Conservation (phyloP, 169 alveolate species). For the Amoebophrya sp. region DNA sequence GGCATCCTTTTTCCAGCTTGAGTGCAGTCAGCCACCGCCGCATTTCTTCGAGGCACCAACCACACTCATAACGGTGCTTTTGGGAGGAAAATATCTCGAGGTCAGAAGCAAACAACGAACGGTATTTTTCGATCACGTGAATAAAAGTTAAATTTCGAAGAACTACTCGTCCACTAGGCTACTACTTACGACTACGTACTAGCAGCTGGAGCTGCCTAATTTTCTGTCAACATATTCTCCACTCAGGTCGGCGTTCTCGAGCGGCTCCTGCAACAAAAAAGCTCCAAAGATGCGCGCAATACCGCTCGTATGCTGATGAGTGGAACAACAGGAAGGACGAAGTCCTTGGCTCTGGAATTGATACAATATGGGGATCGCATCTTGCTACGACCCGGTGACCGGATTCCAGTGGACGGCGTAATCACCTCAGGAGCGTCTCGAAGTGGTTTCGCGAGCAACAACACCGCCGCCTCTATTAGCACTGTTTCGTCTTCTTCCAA, state of each 20-base stretch:
- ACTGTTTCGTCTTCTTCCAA: too few relatives aligned
- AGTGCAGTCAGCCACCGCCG: slow-evolving; percentile 23
- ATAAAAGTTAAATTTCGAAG: too few relatives aligned
- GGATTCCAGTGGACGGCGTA: slow-evolving; percentile 26
- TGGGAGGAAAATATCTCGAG: slow-evolving; percentile 33
- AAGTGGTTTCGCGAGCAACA: too few relatives aligned
- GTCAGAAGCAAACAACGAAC: slow-evolving; percentile 8
- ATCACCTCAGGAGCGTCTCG: too few relatives aligned
- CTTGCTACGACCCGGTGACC: slow-evolving; percentile 27
- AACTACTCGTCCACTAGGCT: too few relatives aligned
- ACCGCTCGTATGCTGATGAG: too few relatives aligned
- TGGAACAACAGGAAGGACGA: too few relatives aligned
- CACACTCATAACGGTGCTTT: slow-evolving; percentile 27
- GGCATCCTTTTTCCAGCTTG: not conserved
- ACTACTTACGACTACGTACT: too few relatives aligned
- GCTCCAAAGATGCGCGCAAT: not conserved
- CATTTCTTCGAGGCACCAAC: slow-evolving; percentile 34
- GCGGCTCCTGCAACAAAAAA: not conserved
- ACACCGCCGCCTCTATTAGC: not conserved
- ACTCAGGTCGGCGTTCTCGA: slow-evolving; percentile 26
- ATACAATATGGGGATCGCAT: slow-evolving; percentile 5
- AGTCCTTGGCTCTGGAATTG: slow-evolving; percentile 16
- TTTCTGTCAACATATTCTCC: too few relatives aligned
- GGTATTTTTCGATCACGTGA: too few relatives aligned
- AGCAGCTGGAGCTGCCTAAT: too few relatives aligned